Evolutionary conservation across 2,329 filamentous ascomycete genomes (phyloP), one percentile per base, ranked within the genome.

Genomic region (Nothopassalora personata): DNA sequence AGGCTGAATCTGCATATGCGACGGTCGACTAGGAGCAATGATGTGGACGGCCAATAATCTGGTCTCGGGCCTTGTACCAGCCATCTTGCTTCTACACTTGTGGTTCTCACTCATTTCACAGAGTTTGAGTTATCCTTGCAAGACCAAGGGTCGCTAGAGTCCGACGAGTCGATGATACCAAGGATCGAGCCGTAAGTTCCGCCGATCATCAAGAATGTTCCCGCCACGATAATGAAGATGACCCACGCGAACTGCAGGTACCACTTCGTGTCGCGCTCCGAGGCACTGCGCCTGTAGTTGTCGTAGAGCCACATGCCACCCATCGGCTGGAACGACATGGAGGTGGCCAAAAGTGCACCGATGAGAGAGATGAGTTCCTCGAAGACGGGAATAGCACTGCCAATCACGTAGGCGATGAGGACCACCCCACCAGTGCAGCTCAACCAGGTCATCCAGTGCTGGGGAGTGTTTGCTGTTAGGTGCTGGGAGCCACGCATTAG

Each of bases 161-260:
- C 58, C 7, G 43, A 19, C 9, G 60, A 60, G 31, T 75, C 67
- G 15, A 76, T 71, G n/a, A 77, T 75, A 2, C 67, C 71, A 9
- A 77, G 65, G 15, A 80, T 67, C 0, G 76, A 76, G 1, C 76
- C 77, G 51, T 79, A 79, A 0, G 77, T 79, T 0, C 77, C 77
- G 1, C 69, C 74, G 43, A 79, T 66, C 66, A 73, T 78, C 15
- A 79, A 62, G 56, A 79, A 79, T 0, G 67, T 70, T 4, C 76
- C 75, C 3, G 66, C 58, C 2, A 73, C 53, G 28, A 78, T 65
- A 10, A 78, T 68, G 50, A 75, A 74, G 8, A 61, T 27, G 28
- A 54, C 56, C 57, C 58, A 64, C 5, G 39, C 36, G 3, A 64
- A 52, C 15, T 56, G 56, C 15, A 56, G 33, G 5, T 49, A 61